These are phyloP conservation scores for Claviceps capensis DNA, from an alignment of 2,329 filamentous ascomycete genomes.

Conservation along the genomic window DNA sequence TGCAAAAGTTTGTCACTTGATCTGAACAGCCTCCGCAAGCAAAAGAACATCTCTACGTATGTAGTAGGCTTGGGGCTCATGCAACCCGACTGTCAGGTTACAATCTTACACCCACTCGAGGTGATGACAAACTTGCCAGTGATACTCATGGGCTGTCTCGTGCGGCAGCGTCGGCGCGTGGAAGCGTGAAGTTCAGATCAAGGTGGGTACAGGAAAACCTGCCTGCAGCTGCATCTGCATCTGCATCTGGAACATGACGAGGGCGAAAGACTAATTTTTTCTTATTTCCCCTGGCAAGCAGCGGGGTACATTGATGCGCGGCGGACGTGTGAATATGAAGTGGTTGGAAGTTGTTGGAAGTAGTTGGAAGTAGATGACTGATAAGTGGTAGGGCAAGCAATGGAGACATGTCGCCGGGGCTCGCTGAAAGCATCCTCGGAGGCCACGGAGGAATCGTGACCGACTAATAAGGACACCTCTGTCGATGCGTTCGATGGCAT, in stretches of 20 bases:
- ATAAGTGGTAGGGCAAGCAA: background rate
- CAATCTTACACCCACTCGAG: background rate
- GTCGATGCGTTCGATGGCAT: background rate
- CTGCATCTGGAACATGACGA: background rate
- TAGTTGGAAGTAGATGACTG: background rate
- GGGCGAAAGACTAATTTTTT: background rate
- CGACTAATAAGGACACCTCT: background rate
- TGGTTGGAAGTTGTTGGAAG: too few species aligned
- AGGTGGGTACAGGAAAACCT: background rate
- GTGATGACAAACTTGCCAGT: slow-evolving; percentile 1
- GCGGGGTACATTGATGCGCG: background rate
- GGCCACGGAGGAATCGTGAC: background rate
- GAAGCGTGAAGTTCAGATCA: slow-evolving; percentile 1
- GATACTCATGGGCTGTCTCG: slow-evolving; percentile 5
- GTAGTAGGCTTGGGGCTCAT: background rate
- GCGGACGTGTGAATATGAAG: background rate
- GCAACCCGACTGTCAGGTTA: background rate
- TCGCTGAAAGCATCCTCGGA: background rate
- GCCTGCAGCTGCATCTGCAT: background rate
- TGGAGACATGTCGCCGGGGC: background rate
- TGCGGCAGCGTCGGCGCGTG: slow-evolving; percentile 3
- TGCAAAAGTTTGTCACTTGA: background rate
- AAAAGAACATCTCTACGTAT: background rate
- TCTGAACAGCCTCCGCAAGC: background rate
- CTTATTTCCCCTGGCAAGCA: background rate